Evolutionary conservation across 2,329 filamentous ascomycete genomes (phyloP).

Genomic region (Colletotrichum chrysophilum): DNA sequence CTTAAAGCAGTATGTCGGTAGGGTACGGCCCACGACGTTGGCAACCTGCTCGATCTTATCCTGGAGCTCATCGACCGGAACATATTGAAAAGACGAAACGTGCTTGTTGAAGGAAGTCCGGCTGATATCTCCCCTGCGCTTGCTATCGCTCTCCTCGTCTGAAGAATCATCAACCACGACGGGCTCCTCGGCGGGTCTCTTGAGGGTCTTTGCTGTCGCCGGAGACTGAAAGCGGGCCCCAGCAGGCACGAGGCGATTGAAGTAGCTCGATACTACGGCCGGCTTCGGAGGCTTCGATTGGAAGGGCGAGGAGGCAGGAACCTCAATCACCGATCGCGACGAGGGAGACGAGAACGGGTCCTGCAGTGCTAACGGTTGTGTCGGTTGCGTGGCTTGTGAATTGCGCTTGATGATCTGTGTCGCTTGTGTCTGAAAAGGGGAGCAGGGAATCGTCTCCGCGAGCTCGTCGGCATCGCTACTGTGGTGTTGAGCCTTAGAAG

Average conservation of each 20-base stretch:
- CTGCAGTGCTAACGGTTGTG: slow-evolving; percentile 24
- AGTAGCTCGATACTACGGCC: slow-evolving; percentile 16
- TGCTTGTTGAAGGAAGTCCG: slow-evolving; percentile 61
- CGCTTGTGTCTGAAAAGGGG: slow-evolving; percentile 48
- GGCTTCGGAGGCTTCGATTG: slow-evolving; percentile 32
- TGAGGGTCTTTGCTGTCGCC: slow-evolving; percentile 31
- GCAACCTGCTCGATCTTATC: slow-evolving; percentile 40
- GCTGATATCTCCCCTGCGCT: slow-evolving; percentile 64
- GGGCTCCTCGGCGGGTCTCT: slow-evolving; percentile 42
- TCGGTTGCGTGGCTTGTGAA: slow-evolving; percentile 28
- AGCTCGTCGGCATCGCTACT: slow-evolving; percentile 50
- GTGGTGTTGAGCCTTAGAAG: not conserved
- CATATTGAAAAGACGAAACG: slow-evolving; percentile 48
- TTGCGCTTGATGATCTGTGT: slow-evolving; percentile 42
- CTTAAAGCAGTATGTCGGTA: slow-evolving; percentile 33
- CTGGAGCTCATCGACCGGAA: slow-evolving; percentile 48
- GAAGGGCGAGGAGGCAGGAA: slow-evolving; percentile 86
- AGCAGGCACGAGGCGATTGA: slow-evolving; percentile 73
- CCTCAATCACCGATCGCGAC: slow-evolving; percentile 66
- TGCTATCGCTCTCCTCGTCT: slow-evolving; percentile 56
- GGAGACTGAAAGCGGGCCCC: slow-evolving; percentile 73
- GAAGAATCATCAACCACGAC: slow-evolving; percentile 51
- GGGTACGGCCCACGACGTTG: slow-evolving; percentile 36
- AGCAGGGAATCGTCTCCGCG: slow-evolving; percentile 51
- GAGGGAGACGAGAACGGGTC: slow-evolving; percentile 47